Base-by-base conservation (phyloP, 352 stramenopile species). In the Salisapilia sapeloensis region DNA sequence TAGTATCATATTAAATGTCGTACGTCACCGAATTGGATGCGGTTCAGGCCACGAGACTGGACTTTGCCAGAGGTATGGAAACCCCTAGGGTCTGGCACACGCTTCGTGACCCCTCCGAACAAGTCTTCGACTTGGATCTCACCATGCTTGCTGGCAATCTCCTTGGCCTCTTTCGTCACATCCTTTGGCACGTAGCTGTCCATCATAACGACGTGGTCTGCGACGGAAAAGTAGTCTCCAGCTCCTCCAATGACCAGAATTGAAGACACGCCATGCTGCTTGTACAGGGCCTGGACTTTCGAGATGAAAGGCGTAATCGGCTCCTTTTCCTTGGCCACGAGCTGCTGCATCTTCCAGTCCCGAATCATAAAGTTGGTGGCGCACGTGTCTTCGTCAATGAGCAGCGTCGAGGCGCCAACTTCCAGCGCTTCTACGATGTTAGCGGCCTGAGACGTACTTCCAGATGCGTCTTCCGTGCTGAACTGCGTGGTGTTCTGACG, bases 311-410 rank as follows among this genome's bases (percentile, higher is more conserved):
- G 93, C 21, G 90, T 97, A 48, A 98, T 98, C 1, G 93, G 93
- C 49, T 98, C 93, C 47, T 97, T 97, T 30, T 97, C 76, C 37
- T 79, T 77, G 3, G 87, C 59, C 1, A 98, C 92, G 4, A 98
- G 63, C 42, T 94, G 66, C 60, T 96, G 89, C 92, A 98, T 98
- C 53, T 96, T 94, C 48, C 82, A 76, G 54, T 98, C 93, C 16
- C 93, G 74, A 33, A 97, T 96, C 92, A 98, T 98, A 40, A 98
- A 98, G 49, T 98, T 98, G 15, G 91, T 97, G 3, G 92, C 92
- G 42, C 80, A 96, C 2, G 94, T 96, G 58, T 98, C 93, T 53
- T 98, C 93, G 44, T 98, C 93, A 23, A 98, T 84, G 4, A 98
- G 56, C 19, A 98, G 52, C 23, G 78, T 93, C 13, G 85, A 86